Conservation (phyloP, 192 early-diverging fungal genomes). For the Polychytrium aggregatum region DNA sequence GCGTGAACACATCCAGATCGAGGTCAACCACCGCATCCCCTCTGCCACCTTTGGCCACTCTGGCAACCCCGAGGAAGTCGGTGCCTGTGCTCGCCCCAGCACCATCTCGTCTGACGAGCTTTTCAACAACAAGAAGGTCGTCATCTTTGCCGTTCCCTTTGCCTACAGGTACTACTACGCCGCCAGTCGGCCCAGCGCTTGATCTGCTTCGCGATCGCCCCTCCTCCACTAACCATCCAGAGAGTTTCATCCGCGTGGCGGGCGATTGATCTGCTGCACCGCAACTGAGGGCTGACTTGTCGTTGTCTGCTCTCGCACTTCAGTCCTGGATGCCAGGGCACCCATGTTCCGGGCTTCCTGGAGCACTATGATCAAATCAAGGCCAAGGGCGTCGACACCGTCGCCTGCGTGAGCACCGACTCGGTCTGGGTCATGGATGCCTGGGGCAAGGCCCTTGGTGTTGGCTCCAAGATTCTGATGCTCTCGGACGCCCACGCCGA, state of each 20-base stretch:
- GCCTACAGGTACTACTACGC: too few species aligned
- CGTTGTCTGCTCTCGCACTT: too few species aligned
- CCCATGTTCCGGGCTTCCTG: conserved; percentile 58
- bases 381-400: conserved; percentile 55
- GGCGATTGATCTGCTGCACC: too few species aligned
- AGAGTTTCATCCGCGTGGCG: too few species aligned
- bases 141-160: conserved; percentile 58
- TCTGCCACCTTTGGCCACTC: conserved; percentile 4
- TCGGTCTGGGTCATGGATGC: conserved; percentile 52
- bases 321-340: conserved; percentile 55
- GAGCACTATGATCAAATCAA: conserved; percentile 40
- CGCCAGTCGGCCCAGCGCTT: too few species aligned
- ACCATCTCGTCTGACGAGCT: conserved; percentile 12
- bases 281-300: too few species aligned
- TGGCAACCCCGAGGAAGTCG: conserved; percentile 7
- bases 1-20: too few species aligned
- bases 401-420: conserved; percentile 55
- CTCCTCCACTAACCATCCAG: too few species aligned
- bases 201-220: too few species aligned
- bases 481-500: conserved; percentile 64
- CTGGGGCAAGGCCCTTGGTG: conserved; percentile 25
- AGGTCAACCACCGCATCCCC: conserved; percentile 7
- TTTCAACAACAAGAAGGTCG: conserved; percentile 49
- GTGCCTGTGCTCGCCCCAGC: conserved; percentile 15
- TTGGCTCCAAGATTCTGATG: conserved; percentile 50